Evolutionary conservation across 768 basidiomycete genomes (phyloP), one percentile per base, ranked within the genome.

Genomic region (Trichaptum fuscoviolaceum): DNA sequence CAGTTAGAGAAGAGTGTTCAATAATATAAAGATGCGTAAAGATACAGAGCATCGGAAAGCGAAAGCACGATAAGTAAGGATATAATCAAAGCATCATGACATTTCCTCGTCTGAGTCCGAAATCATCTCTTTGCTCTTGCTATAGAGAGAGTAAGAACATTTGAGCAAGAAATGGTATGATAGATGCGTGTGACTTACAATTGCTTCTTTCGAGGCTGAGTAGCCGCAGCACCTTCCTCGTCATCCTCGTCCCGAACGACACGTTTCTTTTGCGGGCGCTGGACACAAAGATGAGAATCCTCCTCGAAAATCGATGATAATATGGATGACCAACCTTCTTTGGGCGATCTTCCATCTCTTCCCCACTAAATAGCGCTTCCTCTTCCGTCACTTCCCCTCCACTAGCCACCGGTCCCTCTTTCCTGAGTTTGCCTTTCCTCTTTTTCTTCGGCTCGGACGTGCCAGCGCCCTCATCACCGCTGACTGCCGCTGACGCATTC

Each of bases 41-140:
- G 58, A 66, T 65, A 64, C 57, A 35, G 23, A 57, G 67, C 34
- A 67, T 36, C 66, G 52, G 61, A 30, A 65, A 27, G 35, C 62
- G 30, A 63, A 61, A 68, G 42, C 58, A 35, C 23, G 58, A 68
- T 36, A 63, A 62, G 68, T 36, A 70, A 63, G 63, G n/a, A 27
- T 23, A 25, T 18, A 63, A 71, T 67, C 64, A 66, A 65, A 66
- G 59, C 58, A 65, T 81, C 79, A 89, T 73, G 84, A 80, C 87
- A 89, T 89, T 64, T 91, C 91, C 30, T 92, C 93, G 73, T 95
- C 94, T 1, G 92, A 93, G 74, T 95, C 93, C 7, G 90, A 90
- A 62, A 96, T 85, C 75, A 87, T 84, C 71, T 89, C 94, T 76
- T 93, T 94, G 73, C 92, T 95, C 82, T 95, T 96, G 73, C 94